Evolutionary conservation across 257 asterid species (phyloP), one percentile per base, ranked within the genome.

Genomic region (Jaltomata sinuosa): DNA sequence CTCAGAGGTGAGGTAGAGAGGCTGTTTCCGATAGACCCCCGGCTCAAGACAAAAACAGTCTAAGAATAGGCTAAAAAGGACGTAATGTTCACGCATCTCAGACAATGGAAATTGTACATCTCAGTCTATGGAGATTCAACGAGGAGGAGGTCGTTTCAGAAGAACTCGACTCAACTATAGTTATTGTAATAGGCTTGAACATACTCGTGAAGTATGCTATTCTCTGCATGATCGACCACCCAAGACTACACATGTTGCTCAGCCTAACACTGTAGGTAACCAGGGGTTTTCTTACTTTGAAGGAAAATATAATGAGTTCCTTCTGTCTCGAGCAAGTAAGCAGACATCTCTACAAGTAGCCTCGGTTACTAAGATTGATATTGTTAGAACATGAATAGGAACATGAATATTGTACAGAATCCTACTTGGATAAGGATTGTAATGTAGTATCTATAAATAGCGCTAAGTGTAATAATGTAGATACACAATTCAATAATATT

Each of bases 151-250:
- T 54, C 10, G 91, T 92, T 91, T 53, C 82, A 68, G 80, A 82
- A 90, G 15, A 95, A 95, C 40, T 87, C 92, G 0, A 83, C 88
- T 83, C 87, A 89, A 91, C 93, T 6, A 82, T 93, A 91, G 92
- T 89, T 21, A 87, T 90, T 14, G 89, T 86, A 61, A 83, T 81
- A 34, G 87, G 91, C 4, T 86, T 83, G 1, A 80, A 22, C 29
- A 55, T 3, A 55, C 64, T 21, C 5, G 15, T 8, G 29, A 55
- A 10, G 27, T 21, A 3, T n/a, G 29, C 7, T 55, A 55, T 22
- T n/a, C 31, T 22, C 90, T 0, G 93, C 94, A 9, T 8, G 31
- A 5, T 25, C 7, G 65, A n/a, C 65, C 65, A 57, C 65, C 65
- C 29, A 9, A 11, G 29, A 57, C 1, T 57, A 4, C 65, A n/a